Conservation (phyloP, 2,329 filamentous ascomycete genomes). For the Botrytis galanthina region DNA sequence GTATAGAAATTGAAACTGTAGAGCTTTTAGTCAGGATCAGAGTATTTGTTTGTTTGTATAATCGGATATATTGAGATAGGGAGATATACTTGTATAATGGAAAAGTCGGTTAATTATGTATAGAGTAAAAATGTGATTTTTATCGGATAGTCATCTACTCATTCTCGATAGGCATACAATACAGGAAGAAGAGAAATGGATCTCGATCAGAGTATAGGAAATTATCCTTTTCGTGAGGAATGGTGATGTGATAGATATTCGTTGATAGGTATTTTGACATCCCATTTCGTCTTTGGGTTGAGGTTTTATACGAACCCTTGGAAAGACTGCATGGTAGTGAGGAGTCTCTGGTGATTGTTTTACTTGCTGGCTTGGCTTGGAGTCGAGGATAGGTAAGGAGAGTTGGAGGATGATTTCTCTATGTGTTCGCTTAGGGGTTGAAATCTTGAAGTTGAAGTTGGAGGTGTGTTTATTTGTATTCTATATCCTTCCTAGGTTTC, state of each 20-base stretch:
- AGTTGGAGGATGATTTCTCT: rapidly evolving
- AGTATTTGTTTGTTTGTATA: neutral
- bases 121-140: neutral
- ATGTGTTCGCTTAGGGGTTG: too few species aligned
- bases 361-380: rapidly evolving
- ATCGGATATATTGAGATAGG: neutral
- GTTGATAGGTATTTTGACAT: too few species aligned
- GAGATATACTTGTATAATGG: neutral
- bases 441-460: too few species aligned
- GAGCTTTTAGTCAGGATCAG: rapidly evolving
- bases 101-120: neutral
- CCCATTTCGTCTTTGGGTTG: too few species aligned
- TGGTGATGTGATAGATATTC: too few species aligned
- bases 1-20: rapidly evolving
- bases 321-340: rapidly evolving
- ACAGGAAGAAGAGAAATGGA: neutral
- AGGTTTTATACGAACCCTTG: too few species aligned
- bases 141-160: neutral
- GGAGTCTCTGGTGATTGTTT: neutral
- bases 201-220: neutral
- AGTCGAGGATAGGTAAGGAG: neutral
- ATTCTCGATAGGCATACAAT: neutral
- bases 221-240: too few species aligned
- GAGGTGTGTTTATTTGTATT: too few species aligned
- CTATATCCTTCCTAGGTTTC: too few species aligned